phyloP scores from a whole-genome alignment of 2,329 filamentous ascomycete genomes.

The Aspergillus carbonarius region DNA sequence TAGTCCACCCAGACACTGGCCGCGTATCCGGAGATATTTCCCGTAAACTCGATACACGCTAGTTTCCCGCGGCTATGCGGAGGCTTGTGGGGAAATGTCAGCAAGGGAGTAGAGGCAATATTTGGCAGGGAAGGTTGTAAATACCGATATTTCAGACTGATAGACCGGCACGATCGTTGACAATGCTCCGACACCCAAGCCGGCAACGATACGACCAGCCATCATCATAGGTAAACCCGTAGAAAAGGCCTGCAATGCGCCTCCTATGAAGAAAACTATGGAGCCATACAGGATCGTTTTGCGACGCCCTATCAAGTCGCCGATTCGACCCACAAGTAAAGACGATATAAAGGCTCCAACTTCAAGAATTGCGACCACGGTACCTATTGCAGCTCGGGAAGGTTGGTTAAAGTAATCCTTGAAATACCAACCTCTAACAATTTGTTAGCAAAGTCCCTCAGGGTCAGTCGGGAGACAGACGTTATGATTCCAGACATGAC shows the following conservation, averaged over 20 bases:
- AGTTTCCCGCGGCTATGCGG: slow-evolving; percentile 94
- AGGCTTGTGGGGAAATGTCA: slow-evolving; percentile 49
- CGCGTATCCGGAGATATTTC: slow-evolving; percentile 93
- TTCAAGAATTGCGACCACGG: slow-evolving; percentile 96
- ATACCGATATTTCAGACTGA: slow-evolving; percentile 81
- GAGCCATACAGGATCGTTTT: slow-evolving; percentile 93
- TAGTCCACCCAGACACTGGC: slow-evolving; percentile 99
- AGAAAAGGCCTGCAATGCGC: slow-evolving; percentile 78
- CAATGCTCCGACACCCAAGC: slow-evolving; percentile 81
- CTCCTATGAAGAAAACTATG: slow-evolving; percentile 79
- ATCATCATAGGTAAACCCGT: slow-evolving; percentile 87
- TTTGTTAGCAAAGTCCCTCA: slow-evolving; percentile 14
- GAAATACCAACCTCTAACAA: slow-evolving; percentile 74
- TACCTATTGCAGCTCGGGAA: slow-evolving; percentile 81
- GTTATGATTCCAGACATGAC: slow-evolving; percentile 71
- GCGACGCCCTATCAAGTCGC: slow-evolving; percentile 85
- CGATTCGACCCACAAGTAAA: slow-evolving; percentile 78
- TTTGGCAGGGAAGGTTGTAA: neutral
- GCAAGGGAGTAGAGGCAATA: slow-evolving; percentile 4
- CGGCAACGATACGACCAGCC: slow-evolving; percentile 76
- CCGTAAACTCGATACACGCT: slow-evolving; percentile 96
- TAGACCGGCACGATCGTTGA: slow-evolving; percentile 93
- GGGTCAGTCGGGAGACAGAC: slow-evolving; percentile 38
- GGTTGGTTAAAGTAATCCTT: slow-evolving; percentile 91
- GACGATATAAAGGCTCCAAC: slow-evolving; percentile 91